phyloP scores from a whole-genome alignment of 140 eudicot species.

The Senecio squalidus region DNA sequence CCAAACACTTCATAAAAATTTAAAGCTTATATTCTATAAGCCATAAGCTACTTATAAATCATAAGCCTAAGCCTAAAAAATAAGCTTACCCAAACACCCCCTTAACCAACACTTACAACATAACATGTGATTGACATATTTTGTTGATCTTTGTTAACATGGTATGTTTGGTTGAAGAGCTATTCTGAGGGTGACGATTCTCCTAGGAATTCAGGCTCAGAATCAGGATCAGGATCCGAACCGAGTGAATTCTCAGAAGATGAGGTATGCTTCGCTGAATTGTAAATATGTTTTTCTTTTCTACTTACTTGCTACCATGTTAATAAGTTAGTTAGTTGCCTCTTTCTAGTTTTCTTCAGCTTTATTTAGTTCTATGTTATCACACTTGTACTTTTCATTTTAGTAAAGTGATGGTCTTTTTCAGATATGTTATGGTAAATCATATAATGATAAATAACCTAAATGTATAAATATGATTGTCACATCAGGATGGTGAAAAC shows the following conservation, averaged over 20 bases:
- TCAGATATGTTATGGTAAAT: neutral
- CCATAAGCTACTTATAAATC: too few relatives aligned
- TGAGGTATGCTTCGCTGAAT: conserved; percentile 40
- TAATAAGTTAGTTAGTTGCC: neutral
- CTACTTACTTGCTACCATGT: neutral
- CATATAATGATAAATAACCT: neutral
- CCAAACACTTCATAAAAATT: too few relatives aligned
- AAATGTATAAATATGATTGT: neutral
- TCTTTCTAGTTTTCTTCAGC: too few relatives aligned
- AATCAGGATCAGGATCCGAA: conserved; percentile 50
- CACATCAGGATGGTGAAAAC: conserved; percentile 31
- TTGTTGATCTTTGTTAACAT: neutral
- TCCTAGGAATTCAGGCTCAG: conserved; percentile 41
- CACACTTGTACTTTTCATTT: neutral
- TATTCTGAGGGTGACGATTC: conserved; percentile 35
- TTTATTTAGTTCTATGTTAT: too few relatives aligned
- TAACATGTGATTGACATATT: too few relatives aligned
- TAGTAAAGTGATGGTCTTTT: too few relatives aligned
- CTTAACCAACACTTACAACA: too few relatives aligned
- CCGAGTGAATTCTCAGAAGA: conserved; percentile 39
- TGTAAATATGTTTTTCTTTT: neutral
- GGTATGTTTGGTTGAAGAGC: conserved; percentile 24
- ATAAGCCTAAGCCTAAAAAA: too few relatives aligned
- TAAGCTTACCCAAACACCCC: too few relatives aligned
- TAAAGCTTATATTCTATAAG: too few relatives aligned